Percentiles rank a stretch among this genome's conserved stretches.
phyloP scores from a whole-genome alignment of 1,284 basidiomycete genomes.

The Pyrrhoderma lamaoense region DNA sequence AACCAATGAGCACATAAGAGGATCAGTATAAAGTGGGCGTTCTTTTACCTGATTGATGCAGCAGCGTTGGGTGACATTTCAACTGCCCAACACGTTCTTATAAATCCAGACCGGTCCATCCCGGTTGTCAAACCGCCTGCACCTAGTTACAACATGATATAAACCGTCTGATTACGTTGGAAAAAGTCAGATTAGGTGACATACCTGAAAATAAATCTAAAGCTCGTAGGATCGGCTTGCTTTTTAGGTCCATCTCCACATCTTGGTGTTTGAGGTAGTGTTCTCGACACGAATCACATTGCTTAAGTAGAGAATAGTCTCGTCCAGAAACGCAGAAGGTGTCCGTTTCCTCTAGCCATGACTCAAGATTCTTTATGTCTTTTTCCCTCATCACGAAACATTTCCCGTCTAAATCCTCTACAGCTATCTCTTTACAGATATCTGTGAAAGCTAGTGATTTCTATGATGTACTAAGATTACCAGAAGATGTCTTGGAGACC shows the following conservation, averaged over 20 bases:
- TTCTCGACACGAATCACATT: background rate
- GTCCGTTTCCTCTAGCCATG: conserved; percentile 2
- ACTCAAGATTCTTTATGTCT: conserved; percentile 1
- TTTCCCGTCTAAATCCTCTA: conserved; percentile 6
- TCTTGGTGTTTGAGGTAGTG: conserved; percentile 16
- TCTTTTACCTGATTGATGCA: conserved; percentile 45
- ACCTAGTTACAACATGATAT: conserved; percentile 32
- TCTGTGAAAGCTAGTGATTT: background rate
- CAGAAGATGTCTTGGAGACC: no score
- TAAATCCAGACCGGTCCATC: conserved; percentile 47
- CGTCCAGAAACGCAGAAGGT: background rate
- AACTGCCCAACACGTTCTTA: conserved; percentile 59
- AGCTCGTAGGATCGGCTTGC: conserved; percentile 37
- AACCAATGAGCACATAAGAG: conserved; percentile 6
- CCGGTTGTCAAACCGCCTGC: conserved; percentile 66
- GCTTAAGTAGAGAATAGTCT: background rate
- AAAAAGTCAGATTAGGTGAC: conserved; percentile 9
- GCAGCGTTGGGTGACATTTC: conserved; percentile 59
- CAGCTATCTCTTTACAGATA: conserved; percentile 2
- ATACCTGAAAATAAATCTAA: conserved; percentile 61
- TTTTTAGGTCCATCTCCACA: conserved; percentile 23
- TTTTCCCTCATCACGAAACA: conserved; percentile 2
- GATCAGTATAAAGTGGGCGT: conserved; percentile 3
- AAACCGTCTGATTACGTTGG: background rate
- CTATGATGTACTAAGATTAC: background rate